Evolutionary conservation across 331 rosid species (phyloP).

Genomic region (Malus hybrid): DNA sequence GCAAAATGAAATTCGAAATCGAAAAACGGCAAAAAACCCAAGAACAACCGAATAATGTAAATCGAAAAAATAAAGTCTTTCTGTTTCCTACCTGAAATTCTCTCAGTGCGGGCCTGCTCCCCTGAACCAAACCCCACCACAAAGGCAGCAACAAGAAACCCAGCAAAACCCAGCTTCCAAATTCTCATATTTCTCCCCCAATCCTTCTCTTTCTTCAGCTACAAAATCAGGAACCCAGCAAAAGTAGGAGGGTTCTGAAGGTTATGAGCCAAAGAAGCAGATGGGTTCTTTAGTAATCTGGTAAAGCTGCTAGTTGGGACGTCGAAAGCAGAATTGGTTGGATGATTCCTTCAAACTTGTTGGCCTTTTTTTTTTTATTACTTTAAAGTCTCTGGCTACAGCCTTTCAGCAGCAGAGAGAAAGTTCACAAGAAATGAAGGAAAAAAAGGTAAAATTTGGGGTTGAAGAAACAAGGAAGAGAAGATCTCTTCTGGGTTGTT

Average conservation of each 20-base stretch:
- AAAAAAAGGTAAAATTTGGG: background rate
- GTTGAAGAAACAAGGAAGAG: background rate
- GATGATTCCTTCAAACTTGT: slow-evolving; percentile 9
- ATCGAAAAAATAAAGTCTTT: background rate
- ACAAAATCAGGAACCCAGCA: background rate
- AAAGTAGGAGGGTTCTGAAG: background rate
- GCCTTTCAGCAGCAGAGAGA: background rate
- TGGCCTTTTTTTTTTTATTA: background rate
- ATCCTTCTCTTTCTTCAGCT: background rate
- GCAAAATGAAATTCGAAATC: background rate
- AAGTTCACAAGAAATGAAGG: background rate
- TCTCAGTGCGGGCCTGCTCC: slow-evolving; percentile 55
- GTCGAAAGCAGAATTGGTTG: background rate
- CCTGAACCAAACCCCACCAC: slow-evolving; percentile 33
- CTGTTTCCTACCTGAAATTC: slow-evolving; percentile 64
- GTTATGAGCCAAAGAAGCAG: background rate
- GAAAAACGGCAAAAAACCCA: slow-evolving; percentile 2
- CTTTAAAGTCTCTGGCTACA: no score
- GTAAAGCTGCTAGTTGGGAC: background rate
- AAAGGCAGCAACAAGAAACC: slow-evolving; percentile 42
- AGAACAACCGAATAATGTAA: slow-evolving; percentile 8
- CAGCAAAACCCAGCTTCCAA: slow-evolving; percentile 33
- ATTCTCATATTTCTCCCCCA: slow-evolving; percentile 23
- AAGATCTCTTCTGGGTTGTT: slow-evolving; percentile 4
- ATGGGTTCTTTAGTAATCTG: slow-evolving; percentile 2